Evolutionary conservation across 352 stramenopile genomes (phyloP), one percentile per base, ranked within the genome.

Genomic region (Globisporangium emineosum): DNA sequence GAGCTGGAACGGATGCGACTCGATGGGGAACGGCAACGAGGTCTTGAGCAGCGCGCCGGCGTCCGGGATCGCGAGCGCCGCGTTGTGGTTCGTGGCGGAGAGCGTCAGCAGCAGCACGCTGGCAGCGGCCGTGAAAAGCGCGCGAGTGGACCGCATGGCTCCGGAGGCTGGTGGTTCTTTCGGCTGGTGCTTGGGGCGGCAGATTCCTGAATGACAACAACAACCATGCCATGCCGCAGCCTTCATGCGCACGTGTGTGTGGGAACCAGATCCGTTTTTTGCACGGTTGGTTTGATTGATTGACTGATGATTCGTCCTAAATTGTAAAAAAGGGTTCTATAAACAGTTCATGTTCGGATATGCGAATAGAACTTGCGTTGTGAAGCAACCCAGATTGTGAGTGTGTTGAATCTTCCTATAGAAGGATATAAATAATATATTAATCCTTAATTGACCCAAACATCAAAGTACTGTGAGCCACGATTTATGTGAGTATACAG

Each of bases 21-120:
- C 69, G 35, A 86, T 64, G 23, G 78, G 62, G 68, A 87, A 91
- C 57, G 82, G 82, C 67, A 89, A 67, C 60, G 64, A 57, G 37
- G 60, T 23, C 17, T 50, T 40, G 2, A 68, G 37, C 13, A 71
- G 27, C 21, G 58, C 13, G 7, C 21, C 17, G 29, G 43, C 51
- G 51, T 65, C 58, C 17, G 62, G 42, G 42, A 72, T 57, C 21
- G 62, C 66, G 57, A 19, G 23, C 40, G 37, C 52, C 47, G 42
- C 57, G 17, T 47, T 47, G 40, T 35, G 9, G 49, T 59, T 61
- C 57, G 57, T 43, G 33, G 54, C 33, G 56, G 57, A 61, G n/a
- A 67, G 32, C 52, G 60, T 21, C 17, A 27, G 25, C 47, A 57
- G 59, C 51, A 56, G 59, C 23, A 60, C 30, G 49, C 19, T 57